A percentile compares a stretch with the other conserved stretches of the same genome.
Conservation (phyloP, 2,329 filamentous ascomycete genomes). For the Botrytis deweyae region DNA sequence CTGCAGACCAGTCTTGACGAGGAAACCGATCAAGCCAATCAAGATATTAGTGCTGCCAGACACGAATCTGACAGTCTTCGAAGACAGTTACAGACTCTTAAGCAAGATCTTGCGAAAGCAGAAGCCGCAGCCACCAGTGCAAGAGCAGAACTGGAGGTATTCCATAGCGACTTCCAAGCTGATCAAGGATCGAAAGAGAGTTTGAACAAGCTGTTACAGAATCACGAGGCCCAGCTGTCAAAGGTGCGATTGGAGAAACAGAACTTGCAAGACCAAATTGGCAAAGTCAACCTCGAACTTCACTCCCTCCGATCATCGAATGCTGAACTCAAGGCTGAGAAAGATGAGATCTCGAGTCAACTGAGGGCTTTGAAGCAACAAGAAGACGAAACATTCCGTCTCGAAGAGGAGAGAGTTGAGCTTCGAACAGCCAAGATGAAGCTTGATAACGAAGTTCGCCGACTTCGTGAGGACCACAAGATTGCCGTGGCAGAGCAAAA, state of each 20-base stretch:
- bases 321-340: slow-evolving; percentile 60
- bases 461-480: slow-evolving; percentile 63
- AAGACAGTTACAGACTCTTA: slow-evolving; percentile 44
- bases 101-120: slow-evolving; percentile 38
- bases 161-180: slow-evolving; percentile 35
- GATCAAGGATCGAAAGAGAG: slow-evolving; percentile 48
- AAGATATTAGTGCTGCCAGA: slow-evolving; percentile 47
- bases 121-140: slow-evolving; percentile 35
- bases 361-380: slow-evolving; percentile 55
- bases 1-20: slow-evolving; percentile 58
- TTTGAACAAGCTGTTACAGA: slow-evolving; percentile 56
- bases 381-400: slow-evolving; percentile 57
- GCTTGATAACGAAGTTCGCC: slow-evolving; percentile 65
- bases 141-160: slow-evolving; percentile 36
- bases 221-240: slow-evolving; percentile 57
- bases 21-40: slow-evolving; percentile 59
- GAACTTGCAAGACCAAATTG: slow-evolving; percentile 61
- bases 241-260: slow-evolving; percentile 61
- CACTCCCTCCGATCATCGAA: slow-evolving; percentile 56
- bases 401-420: slow-evolving; percentile 69
- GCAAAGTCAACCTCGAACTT: slow-evolving; percentile 59
- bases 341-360: slow-evolving; percentile 64
- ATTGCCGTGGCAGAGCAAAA: slow-evolving; percentile 56
- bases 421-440: slow-evolving; percentile 66
- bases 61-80: slow-evolving; percentile 45